Evolutionary conservation across 306 rosid species (phyloP).

Genomic region (Mimosa bimucronata): DNA sequence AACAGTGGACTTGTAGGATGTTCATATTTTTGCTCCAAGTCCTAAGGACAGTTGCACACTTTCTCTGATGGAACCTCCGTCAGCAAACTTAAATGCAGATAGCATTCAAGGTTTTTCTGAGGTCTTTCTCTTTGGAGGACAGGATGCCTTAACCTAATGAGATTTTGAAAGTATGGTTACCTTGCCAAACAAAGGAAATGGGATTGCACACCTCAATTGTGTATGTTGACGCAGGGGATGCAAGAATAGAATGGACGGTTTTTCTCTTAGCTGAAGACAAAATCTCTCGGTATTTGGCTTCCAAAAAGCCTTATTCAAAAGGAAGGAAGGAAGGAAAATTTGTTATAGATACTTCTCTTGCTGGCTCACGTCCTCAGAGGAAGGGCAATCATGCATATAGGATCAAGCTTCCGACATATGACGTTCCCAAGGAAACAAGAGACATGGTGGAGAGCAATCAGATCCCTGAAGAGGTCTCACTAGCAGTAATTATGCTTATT

Average conservation of each 20-base stretch:
- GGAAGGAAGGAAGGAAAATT: constrained; percentile 56
- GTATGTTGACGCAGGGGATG: constrained; percentile 75
- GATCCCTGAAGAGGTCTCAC: constrained; percentile 71
- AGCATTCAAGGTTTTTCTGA: constrained; percentile 48
- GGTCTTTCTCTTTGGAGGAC: constrained; percentile 69
- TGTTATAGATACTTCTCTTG: constrained; percentile 43
- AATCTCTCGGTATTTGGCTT: constrained; percentile 68
- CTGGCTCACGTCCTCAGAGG: constrained; percentile 55
- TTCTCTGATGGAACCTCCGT: constrained; percentile 79
- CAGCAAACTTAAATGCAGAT: constrained; percentile 44
- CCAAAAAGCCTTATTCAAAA: constrained; percentile 64
- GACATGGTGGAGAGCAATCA: constrained; percentile 55
- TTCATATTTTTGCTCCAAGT: constrained; percentile 73
- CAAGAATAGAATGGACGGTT: constrained; percentile 69
- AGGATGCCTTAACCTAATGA: constrained; percentile 82
- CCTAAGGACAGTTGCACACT: constrained; percentile 76
- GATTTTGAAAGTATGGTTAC: constrained; percentile 69
- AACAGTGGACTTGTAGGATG: constrained; percentile 75
- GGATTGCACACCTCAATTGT: constrained; percentile 72
- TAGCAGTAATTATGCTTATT: constrained; percentile 53
- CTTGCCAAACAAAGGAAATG: constrained; percentile 82
- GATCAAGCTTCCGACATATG: constrained; percentile 73
- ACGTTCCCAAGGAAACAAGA: constrained; percentile 61
- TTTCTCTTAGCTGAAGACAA: constrained; percentile 85
- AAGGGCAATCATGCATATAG: constrained; percentile 17